Percentiles rank a stretch among this genome's conserved stretches.
phyloP scores from a whole-genome alignment of 1,284 basidiomycete genomes.

The Rhodotorula sp. region DNA sequence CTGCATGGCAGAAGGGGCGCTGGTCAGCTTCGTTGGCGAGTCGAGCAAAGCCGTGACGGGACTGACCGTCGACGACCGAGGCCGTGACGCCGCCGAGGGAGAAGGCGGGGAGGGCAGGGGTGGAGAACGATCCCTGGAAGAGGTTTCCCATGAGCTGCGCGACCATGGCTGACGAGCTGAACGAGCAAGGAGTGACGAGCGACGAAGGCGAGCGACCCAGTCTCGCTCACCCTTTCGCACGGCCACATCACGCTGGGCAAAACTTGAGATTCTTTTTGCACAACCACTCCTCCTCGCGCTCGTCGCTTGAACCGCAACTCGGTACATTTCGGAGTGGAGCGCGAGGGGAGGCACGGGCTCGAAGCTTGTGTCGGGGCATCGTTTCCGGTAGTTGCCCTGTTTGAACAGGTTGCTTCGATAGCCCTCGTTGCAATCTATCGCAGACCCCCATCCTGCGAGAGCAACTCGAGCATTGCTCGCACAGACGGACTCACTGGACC shows the following conservation, averaged over 20 bases:
- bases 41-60: background rate
- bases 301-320: no score
- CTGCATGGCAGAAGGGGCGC: slow-evolving; percentile 8
- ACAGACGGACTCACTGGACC: slow-evolving; percentile 55
- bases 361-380: no score
- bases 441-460: slow-evolving; percentile 56
- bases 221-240: background rate
- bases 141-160: slow-evolving; percentile 22
- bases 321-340: no score
- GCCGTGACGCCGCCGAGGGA: slow-evolving; percentile 36
- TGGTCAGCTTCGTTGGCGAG: background rate
- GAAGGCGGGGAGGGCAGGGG: slow-evolving; percentile 34
- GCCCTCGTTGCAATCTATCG: slow-evolving; percentile 5
- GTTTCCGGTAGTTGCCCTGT: no score
- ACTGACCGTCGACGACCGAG: slow-evolving; percentile 39
- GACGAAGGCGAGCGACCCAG: background rate
- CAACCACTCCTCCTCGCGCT: no score
- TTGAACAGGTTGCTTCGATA: background rate
- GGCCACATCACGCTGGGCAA: no score
- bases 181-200: background rate
- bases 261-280: no score
- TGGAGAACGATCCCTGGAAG: slow-evolving; percentile 32
- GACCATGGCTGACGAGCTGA: slow-evolving; percentile 13
- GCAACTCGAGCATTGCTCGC: slow-evolving; percentile 66
- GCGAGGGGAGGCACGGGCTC: no score